Percentiles rank a stretch among this genome's conserved stretches.
Evolutionary conservation across 2,329 filamentous ascomycete species (phyloP).

Genomic region (Aspergillus oerlinghausenensis): DNA sequence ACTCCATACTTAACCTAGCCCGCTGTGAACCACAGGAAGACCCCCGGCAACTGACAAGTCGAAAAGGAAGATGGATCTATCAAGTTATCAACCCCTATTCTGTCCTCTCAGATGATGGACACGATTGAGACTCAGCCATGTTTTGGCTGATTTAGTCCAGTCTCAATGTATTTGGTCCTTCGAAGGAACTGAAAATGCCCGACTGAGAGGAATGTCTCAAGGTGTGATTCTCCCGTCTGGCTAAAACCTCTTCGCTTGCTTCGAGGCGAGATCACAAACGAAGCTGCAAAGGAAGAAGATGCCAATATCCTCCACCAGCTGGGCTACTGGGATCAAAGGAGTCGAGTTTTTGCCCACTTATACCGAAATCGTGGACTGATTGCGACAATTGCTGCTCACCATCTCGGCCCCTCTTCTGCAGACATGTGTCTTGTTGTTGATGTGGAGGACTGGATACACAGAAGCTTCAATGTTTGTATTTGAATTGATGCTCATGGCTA

Average conservation of each 20-base stretch:
- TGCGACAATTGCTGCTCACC: conserved; percentile 18
- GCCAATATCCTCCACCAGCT: conserved; percentile 21
- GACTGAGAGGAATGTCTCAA: background rate
- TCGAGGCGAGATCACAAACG: conserved; percentile 19
- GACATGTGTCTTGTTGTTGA: conserved; percentile 9
- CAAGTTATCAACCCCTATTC: too few species aligned
- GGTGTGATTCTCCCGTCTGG: background rate
- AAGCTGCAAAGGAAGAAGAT: conserved; percentile 17
- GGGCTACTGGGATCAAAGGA: conserved; percentile 14
- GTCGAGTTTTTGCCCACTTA: conserved; percentile 11
- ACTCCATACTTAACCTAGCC: background rate
- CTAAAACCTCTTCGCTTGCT: conserved; percentile 11
- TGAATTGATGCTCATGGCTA: conserved; percentile 9
- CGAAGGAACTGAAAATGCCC: background rate
- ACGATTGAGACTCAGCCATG: too few species aligned
- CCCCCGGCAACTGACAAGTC: too few species aligned
- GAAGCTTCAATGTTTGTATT: conserved; percentile 23
- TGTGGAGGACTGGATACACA: conserved; percentile 14
- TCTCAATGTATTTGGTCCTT: background rate
- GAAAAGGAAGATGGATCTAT: too few species aligned
- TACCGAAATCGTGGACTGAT: conserved; percentile 7
- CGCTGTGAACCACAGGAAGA: too few species aligned
- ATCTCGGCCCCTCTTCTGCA: conserved; percentile 17
- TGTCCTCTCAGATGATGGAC: too few species aligned
- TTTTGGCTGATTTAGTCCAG: background rate